These are phyloP conservation scores for Sarcomyxa edulis DNA, from an alignment of 768 basidiomycete genomes.

Conservation along the genomic window DNA sequence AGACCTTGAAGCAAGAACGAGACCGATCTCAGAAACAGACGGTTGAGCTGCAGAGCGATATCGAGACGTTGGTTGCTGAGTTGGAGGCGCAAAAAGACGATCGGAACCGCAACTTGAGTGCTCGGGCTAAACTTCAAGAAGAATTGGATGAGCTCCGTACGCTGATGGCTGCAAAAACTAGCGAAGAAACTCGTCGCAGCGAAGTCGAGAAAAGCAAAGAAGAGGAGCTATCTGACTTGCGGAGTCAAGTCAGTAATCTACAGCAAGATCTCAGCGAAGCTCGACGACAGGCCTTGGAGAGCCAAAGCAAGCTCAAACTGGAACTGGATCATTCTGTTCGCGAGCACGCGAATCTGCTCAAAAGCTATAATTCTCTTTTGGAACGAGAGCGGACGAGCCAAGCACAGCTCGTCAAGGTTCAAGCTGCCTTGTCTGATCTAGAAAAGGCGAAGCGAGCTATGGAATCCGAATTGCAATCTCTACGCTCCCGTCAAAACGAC, in stretches of 20 bases:
- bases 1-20: slow-evolving; percentile 48
- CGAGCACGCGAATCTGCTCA: slow-evolving; percentile 55
- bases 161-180: slow-evolving; percentile 79
- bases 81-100: slow-evolving; percentile 55
- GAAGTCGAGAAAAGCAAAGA: slow-evolving; percentile 89
- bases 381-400: slow-evolving; percentile 53
- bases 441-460: slow-evolving; percentile 64
- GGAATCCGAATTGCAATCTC: slow-evolving; percentile 68
- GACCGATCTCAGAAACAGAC: slow-evolving; percentile 52
- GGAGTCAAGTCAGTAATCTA: slow-evolving; percentile 53
- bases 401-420: slow-evolving; percentile 42
- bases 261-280: slow-evolving; percentile 65
- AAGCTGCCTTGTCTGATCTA: slow-evolving; percentile 45
- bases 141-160: slow-evolving; percentile 85
- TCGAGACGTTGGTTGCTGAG: slow-evolving; percentile 62
- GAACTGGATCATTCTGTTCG: slow-evolving; percentile 64
- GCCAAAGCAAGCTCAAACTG: slow-evolving; percentile 67
- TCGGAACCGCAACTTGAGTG: slow-evolving; percentile 33
- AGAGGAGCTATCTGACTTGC: slow-evolving; percentile 70
- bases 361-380: slow-evolving; percentile 59
- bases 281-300: slow-evolving; percentile 55
- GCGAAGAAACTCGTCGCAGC: slow-evolving; percentile 76
- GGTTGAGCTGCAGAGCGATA: slow-evolving; percentile 61
- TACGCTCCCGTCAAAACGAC: slow-evolving; percentile 68
- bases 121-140: slow-evolving; percentile 61